phyloP scores from a whole-genome alignment of 1,284 basidiomycete species.

The Ceratorhiza oryzae-sativae region DNA sequence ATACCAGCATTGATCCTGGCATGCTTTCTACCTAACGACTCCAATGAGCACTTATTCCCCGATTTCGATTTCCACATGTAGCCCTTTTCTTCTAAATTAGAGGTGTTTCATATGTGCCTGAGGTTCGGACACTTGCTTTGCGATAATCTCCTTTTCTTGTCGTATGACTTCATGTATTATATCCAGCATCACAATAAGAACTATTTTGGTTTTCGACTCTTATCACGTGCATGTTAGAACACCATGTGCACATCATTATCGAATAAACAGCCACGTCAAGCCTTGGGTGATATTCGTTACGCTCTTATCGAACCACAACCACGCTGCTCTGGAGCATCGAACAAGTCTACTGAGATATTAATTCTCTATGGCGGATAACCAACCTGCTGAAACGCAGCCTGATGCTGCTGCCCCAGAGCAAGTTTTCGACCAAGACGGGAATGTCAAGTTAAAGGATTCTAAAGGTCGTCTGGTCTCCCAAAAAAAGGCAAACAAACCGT shows the following conservation, averaged over 20 bases:
- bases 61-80: conserved; percentile 29
- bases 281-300: not conserved
- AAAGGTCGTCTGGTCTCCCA: conserved; percentile 70
- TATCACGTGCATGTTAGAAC: conserved; percentile 20
- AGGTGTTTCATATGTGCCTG: conserved; percentile 29
- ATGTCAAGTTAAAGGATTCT: conserved; percentile 43
- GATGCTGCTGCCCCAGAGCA: conserved; percentile 22
- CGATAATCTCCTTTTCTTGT: conserved; percentile 18
- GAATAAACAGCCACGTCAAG: conserved; percentile 28
- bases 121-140: conserved; percentile 31
- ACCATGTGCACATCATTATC: conserved; percentile 27
- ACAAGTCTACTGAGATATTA: not conserved
- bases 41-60: conserved; percentile 9
- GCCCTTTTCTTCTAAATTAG: conserved; percentile 29
- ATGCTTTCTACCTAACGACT: conserved; percentile 67
- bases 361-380: conserved; percentile 26
- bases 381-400: conserved; percentile 17
- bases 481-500: conserved; percentile 81
- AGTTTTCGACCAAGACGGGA: conserved; percentile 36
- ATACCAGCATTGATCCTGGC: conserved; percentile 63
- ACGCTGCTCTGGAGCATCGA: not conserved
- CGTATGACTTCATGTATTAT: conserved; percentile 35
- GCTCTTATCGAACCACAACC: conserved; percentile 4
- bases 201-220: conserved; percentile 10
- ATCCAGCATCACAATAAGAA: conserved; percentile 33